phyloP scores from a whole-genome alignment of 1,284 basidiomycete species.

The Irpex sp. region DNA sequence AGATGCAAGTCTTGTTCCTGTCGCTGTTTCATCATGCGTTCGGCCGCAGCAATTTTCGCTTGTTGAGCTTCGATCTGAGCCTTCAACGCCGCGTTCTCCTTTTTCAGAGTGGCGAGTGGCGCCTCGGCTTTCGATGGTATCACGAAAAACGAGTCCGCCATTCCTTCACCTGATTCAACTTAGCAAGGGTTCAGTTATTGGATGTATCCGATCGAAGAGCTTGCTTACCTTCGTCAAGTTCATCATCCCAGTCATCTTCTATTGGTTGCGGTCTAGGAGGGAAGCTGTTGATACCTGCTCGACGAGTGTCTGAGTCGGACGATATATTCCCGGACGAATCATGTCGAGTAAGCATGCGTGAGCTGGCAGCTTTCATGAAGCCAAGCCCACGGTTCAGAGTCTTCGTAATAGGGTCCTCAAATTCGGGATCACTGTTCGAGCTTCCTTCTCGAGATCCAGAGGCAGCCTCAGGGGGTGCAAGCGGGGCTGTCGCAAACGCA shows the following conservation, averaged over 20 bases:
- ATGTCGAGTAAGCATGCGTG: slow-evolving; percentile 28
- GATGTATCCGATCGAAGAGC: not conserved
- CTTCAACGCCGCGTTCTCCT: slow-evolving; percentile 63
- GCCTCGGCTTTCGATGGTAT: slow-evolving; percentile 59
- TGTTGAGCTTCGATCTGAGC: slow-evolving; percentile 53
- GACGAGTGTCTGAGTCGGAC: slow-evolving; percentile 19
- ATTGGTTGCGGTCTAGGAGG: slow-evolving; percentile 26
- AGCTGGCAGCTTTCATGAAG: slow-evolving; percentile 27
- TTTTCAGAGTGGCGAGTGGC: slow-evolving; percentile 46
- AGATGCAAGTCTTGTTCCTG: slow-evolving; percentile 75
- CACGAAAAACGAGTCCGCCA: slow-evolving; percentile 74
- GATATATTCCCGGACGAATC: slow-evolving; percentile 22
- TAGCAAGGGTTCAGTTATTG: not conserved
- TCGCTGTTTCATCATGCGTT: slow-evolving; percentile 58
- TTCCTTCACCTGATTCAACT: slow-evolving; percentile 41
- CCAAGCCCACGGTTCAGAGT: slow-evolving; percentile 26
- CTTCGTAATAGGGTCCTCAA: slow-evolving; percentile 50
- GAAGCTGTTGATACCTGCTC: slow-evolving; percentile 23
- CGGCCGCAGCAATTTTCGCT: slow-evolving; percentile 53
- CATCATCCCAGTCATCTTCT: slow-evolving; percentile 38
- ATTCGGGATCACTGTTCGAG: slow-evolving; percentile 60
- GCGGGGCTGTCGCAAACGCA: slow-evolving; percentile 77
- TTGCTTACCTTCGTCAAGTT: slow-evolving; percentile 37
- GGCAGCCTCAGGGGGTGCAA: slow-evolving; percentile 40
- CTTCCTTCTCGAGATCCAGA: slow-evolving; percentile 32